These are phyloP conservation scores for Entomortierella lignicola DNA, from an alignment of 192 early-diverging fungal genomes.

Conservation along the genomic window DNA sequence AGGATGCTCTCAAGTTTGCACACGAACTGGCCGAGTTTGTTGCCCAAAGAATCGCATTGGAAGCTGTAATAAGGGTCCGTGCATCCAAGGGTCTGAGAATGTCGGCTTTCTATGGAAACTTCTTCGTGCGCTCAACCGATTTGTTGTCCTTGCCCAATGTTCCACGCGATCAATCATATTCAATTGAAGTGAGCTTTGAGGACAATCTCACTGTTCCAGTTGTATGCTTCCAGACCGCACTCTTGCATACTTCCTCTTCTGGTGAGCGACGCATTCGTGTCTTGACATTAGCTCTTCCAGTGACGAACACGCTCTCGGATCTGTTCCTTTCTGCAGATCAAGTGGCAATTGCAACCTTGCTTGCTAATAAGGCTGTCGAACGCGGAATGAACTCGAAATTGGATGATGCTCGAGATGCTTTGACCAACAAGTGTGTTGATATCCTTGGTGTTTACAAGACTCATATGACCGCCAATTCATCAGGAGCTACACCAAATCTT, in stretches of 20 bases:
- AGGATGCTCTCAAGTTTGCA: conserved; percentile 87
- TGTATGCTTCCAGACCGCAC: conserved; percentile 94
- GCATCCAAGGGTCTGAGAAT: conserved; percentile 90
- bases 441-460: conserved; percentile 92
- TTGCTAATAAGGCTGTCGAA: conserved; percentile 93
- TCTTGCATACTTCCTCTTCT: conserved; percentile 88
- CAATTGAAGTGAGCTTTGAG: conserved; percentile 82
- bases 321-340: conserved; percentile 87
- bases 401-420: conserved; percentile 94
- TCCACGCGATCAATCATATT: conserved; percentile 90
- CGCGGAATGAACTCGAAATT: conserved; percentile 84
- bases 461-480: conserved; percentile 72
- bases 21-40: conserved; percentile 86
- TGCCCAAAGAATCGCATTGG: conserved; percentile 81
- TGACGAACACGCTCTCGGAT: conserved; percentile 82
- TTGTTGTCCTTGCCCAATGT: conserved; percentile 92
- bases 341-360: conserved; percentile 80
- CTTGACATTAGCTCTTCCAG: conserved; percentile 88
- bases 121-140: conserved; percentile 95
- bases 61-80: conserved; percentile 93
- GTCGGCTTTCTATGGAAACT: conserved; percentile 96
- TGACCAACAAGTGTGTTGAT: conserved; percentile 87
- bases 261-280: conserved; percentile 95
- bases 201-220: conserved; percentile 77
- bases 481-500: conserved; percentile 83